These are phyloP conservation scores for Isabelozyma rhagii DNA, from an alignment of 805 yeast species.

Conservation along the genomic window DNA sequence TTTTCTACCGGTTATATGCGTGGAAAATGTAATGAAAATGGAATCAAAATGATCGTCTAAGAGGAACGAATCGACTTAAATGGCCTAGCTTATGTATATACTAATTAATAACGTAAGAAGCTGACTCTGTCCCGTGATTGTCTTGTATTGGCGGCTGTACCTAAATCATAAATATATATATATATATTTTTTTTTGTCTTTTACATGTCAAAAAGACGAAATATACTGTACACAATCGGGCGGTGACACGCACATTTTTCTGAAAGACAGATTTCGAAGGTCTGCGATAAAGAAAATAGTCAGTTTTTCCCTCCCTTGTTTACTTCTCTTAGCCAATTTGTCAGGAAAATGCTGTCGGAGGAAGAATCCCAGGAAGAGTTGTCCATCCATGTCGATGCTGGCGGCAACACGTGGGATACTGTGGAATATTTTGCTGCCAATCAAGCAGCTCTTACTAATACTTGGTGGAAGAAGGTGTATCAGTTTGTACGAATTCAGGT, in stretches of 20 bases:
- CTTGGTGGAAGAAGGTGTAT: conserved; percentile 17
- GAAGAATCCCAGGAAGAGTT: conserved; percentile 9
- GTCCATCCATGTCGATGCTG: conserved; percentile 2
- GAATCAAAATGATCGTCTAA: neutral
- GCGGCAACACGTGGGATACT: neutral
- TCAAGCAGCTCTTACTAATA: conserved; percentile 15
- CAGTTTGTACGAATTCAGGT: conserved; percentile 24
- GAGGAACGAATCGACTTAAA: neutral
- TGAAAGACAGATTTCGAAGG: neutral
- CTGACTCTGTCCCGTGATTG: neutral
- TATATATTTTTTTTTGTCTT: neutral
- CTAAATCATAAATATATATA: no score
- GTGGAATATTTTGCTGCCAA: neutral
- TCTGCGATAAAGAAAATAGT: neutral
- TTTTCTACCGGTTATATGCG: neutral
- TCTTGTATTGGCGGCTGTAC: neutral
- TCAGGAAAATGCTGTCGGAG: conserved; percentile 7
- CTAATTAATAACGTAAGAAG: no score
- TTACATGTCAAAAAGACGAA: neutral
- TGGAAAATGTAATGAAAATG: neutral
- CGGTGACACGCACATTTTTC: neutral
- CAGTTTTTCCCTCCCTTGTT: neutral
- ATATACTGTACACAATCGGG: neutral
- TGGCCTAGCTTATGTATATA: neutral
- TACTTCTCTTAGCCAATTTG: neutral